A percentile compares a stretch with the other conserved stretches of the same genome.
Conservation (phyloP, 2,329 filamentous ascomycete species). For the Apiospora phragmitis region DNA sequence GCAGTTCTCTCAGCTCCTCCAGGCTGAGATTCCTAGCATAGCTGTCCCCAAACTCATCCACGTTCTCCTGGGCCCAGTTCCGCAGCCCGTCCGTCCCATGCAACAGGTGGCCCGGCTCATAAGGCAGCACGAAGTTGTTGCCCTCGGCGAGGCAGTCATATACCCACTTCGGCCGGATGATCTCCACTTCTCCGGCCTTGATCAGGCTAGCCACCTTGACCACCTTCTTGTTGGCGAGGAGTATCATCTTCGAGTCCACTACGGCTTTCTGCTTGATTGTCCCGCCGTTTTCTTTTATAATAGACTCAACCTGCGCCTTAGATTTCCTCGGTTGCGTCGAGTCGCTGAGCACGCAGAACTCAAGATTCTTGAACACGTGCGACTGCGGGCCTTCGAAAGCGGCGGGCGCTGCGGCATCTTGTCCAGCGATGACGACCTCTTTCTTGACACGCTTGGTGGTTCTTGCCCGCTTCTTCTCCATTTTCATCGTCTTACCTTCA, state of each 20-base stretch:
- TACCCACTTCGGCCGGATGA: slow-evolving; percentile 81
- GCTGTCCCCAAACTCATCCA: slow-evolving; percentile 81
- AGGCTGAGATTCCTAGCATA: slow-evolving; percentile 70
- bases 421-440: slow-evolving; percentile 71
- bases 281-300: slow-evolving; percentile 84
- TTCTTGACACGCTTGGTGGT: slow-evolving; percentile 64
- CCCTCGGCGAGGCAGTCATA: slow-evolving; percentile 72
- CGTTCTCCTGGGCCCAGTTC: slow-evolving; percentile 57
- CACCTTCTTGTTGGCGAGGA: slow-evolving; percentile 76
- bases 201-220: slow-evolving; percentile 84
- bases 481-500: slow-evolving; percentile 73
- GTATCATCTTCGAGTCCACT: slow-evolving; percentile 61
- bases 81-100: slow-evolving; percentile 60
- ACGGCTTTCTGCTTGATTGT: slow-evolving; percentile 73
- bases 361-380: slow-evolving; percentile 71
- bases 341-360: slow-evolving; percentile 84
- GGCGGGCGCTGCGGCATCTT: slow-evolving; percentile 45
- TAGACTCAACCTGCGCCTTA: slow-evolving; percentile 75
- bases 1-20: slow-evolving; percentile 59
- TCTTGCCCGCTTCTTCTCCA: slow-evolving; percentile 65
- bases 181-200: slow-evolving; percentile 68
- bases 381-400: slow-evolving; percentile 58
- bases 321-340: slow-evolving; percentile 70
- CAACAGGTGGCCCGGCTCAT: slow-evolving; percentile 68
- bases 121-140: slow-evolving; percentile 62